These are phyloP conservation scores for Brassica rapa DNA, from an alignment of 345 rosid species.

Conservation along the genomic window DNA sequence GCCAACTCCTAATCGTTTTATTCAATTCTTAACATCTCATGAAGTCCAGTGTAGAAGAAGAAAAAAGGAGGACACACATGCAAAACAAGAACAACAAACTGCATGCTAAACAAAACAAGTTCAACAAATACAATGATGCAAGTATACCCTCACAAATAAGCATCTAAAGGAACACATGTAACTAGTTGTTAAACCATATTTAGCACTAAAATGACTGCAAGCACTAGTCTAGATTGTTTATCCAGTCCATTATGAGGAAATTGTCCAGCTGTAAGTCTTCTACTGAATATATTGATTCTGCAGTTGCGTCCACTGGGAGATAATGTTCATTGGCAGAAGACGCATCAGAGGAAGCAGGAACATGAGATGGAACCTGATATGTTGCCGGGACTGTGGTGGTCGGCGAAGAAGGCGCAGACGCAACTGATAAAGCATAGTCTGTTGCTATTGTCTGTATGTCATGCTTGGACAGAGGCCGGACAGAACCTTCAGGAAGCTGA, in stretches of 20 bases:
- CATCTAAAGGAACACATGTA: background rate
- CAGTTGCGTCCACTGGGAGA: constrained; percentile 25
- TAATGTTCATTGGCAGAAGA: constrained; percentile 22
- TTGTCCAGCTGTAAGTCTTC: constrained; percentile 44
- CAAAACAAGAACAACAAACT: constrained; percentile 9
- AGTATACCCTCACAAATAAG: constrained; percentile 20
- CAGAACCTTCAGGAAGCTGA: constrained; percentile 40
- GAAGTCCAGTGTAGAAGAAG: constrained; percentile 3
- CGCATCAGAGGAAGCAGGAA: constrained; percentile 30
- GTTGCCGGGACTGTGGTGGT: constrained; percentile 25
- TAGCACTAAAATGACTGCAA: constrained; percentile 26
- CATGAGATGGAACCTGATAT: constrained; percentile 27
- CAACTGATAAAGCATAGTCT: constrained; percentile 38
- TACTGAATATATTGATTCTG: constrained; percentile 28
- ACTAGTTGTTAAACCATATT: constrained; percentile 14
- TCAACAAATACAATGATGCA: constrained; percentile 22
- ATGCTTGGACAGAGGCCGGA: constrained; percentile 37
- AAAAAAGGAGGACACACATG: background rate
- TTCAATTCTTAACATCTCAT: constrained; percentile 18
- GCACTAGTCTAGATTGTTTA: constrained; percentile 38
- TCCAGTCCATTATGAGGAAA: constrained; percentile 49
- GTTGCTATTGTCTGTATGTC: constrained; percentile 43
- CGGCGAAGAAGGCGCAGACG: constrained; percentile 26
- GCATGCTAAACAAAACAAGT: constrained; percentile 25
- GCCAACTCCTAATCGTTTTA: constrained; percentile 28